Evolutionary conservation across 768 basidiomycete genomes (phyloP).

Genomic region (Suillus subluteus): DNA sequence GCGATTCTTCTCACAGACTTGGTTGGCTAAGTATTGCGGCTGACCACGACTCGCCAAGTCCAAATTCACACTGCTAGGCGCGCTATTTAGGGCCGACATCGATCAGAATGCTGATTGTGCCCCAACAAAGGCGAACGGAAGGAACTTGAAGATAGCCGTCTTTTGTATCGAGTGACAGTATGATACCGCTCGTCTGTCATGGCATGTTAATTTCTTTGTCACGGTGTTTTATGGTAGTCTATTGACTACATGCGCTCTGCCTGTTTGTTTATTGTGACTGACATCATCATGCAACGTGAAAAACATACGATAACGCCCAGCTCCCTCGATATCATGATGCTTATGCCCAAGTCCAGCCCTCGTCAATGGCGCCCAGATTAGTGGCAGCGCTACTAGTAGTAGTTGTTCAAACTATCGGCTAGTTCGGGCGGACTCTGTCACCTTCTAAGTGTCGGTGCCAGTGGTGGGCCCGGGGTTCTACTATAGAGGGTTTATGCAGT

Average conservation of each 20-base stretch:
- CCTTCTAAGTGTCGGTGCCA: not conserved
- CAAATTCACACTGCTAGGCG: not conserved
- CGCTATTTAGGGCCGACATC: not conserved
- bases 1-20: not conserved
- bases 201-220: not conserved
- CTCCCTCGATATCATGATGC: not conserved
- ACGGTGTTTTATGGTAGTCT: not conserved
- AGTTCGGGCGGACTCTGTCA: not conserved
- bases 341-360: too few species aligned
- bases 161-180: not conserved
- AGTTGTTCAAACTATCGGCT: not conserved
- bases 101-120: not conserved
- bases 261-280: too few species aligned
- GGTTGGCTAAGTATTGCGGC: not conserved
- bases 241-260: not conserved
- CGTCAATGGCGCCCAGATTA: not conserved
- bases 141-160: not conserved
- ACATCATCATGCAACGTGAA: not conserved
- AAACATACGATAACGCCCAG: not conserved
- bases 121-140: not conserved
- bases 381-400: too few species aligned
- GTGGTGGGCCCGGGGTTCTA: not conserved
- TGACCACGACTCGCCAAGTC: not conserved
- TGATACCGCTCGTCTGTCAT: not conserved
- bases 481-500: not conserved